phyloP scores from a whole-genome alignment of 2,329 filamentous ascomycete species.

The Plenodomus lindquistii region DNA sequence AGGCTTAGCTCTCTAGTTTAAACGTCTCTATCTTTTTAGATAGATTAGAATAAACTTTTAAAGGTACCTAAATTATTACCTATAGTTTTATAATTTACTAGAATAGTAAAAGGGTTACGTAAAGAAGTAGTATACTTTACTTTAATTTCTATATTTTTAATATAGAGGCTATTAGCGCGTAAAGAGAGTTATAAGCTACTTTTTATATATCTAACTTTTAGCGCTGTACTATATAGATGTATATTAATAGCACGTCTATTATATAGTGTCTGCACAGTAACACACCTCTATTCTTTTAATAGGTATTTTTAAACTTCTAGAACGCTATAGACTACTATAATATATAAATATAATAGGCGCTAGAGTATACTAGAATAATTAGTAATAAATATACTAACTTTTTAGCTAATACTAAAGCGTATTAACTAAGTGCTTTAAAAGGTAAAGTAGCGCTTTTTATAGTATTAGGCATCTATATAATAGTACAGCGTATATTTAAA shows the following conservation, averaged over 20 bases:
- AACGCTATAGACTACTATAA: slow-evolving; percentile 2
- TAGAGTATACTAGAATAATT: slow-evolving; percentile 1
- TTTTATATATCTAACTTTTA: background rate
- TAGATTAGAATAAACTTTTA: slow-evolving; percentile 4
- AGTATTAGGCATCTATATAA: slow-evolving; percentile 1
- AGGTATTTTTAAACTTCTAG: slow-evolving; percentile 7
- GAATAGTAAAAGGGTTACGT: too few species aligned
- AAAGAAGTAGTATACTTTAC: background rate
- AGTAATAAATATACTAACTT: background rate
- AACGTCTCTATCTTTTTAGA: slow-evolving; percentile 9
- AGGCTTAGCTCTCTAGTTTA: background rate
- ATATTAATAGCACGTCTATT: slow-evolving; percentile 11
- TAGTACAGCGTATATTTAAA: too few species aligned
- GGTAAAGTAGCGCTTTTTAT: background rate
- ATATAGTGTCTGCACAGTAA: slow-evolving; percentile 6
- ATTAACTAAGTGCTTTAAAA: background rate
- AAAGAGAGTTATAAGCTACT: slow-evolving; percentile 1
- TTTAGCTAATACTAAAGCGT: background rate
- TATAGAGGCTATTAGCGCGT: slow-evolving; percentile 5
- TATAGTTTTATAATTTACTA: too few species aligned
- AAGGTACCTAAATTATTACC: slow-evolving; percentile 1
- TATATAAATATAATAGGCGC: slow-evolving; percentile 1
- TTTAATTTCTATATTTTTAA: slow-evolving; percentile 3
- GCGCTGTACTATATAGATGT: slow-evolving; percentile 2
- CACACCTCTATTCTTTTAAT: slow-evolving; percentile 3